Percentiles rank a stretch among this genome's conserved stretches.
phyloP scores from a whole-genome alignment of 2,329 filamentous ascomycete species.

The Colletotrichum tabaci region DNA sequence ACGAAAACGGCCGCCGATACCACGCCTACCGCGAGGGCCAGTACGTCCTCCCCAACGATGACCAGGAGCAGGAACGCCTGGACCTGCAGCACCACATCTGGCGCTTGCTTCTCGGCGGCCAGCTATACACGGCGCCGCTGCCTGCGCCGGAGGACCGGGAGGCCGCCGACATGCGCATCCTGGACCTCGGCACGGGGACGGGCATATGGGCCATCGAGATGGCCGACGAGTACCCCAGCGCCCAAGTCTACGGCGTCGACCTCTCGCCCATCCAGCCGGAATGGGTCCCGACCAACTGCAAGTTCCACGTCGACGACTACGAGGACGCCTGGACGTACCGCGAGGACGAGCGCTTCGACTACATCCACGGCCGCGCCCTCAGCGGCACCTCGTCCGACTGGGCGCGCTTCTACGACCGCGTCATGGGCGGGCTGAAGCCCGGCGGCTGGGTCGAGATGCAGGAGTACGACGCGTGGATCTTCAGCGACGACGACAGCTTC shows the following conservation, averaged over 20 bases:
- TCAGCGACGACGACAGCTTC: constrained; percentile 56
- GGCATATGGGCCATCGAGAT: constrained; percentile 67
- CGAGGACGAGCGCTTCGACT: constrained; percentile 56
- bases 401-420: constrained; percentile 51
- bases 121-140: constrained; percentile 49
- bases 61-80: constrained; percentile 47
- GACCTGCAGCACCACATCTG: constrained; percentile 57
- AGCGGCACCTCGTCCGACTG: constrained; percentile 52
- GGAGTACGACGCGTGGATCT: constrained; percentile 57
- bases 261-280: constrained; percentile 71
- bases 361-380: constrained; percentile 52
- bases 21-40: constrained; percentile 62
- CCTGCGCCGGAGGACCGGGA: constrained; percentile 48
- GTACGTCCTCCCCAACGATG: constrained; percentile 47
- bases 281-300: constrained; percentile 72
- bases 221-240: constrained; percentile 65
- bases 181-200: constrained; percentile 73
- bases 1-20: constrained; percentile 65
- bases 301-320: constrained; percentile 77
- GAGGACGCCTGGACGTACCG: constrained; percentile 64
- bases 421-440: constrained; percentile 48
- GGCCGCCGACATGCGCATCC: constrained; percentile 55
- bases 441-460: constrained; percentile 57
- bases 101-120: constrained; percentile 50
- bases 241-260: constrained; percentile 67